A percentile compares a stretch with the other conserved stretches of the same genome.
phyloP scores from a whole-genome alignment of 768 basidiomycete genomes.

The Tylopilus sp. region DNA sequence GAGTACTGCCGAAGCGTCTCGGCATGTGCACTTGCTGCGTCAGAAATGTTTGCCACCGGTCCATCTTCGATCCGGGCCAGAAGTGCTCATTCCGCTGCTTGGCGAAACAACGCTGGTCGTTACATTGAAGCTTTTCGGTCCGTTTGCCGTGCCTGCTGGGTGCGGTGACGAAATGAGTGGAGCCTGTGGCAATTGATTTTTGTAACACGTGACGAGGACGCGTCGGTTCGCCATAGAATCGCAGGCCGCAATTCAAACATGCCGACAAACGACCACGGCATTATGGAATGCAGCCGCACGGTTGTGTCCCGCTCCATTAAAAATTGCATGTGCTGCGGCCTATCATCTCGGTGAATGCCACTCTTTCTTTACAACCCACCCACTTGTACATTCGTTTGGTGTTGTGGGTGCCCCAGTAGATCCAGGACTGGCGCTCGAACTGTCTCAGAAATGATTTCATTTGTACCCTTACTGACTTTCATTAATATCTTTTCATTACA shows the following conservation, averaged over 20 bases:
- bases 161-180: neutral
- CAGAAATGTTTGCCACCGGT: no score
- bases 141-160: no score
- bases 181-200: slow-evolving; percentile 17
- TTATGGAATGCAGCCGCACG: slow-evolving; percentile 17
- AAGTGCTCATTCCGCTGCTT: no score
- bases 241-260: slow-evolving; percentile 8
- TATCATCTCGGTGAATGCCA: neutral
- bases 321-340: neutral
- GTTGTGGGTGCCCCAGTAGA: slow-evolving; percentile 1
- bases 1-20: no score
- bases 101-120: no score
- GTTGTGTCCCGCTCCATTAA: neutral
- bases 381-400: slow-evolving; percentile 1
- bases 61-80: no score
- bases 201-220: slow-evolving; percentile 25
- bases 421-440: neutral
- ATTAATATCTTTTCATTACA: slow-evolving; percentile 2
- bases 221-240: slow-evolving; percentile 7
- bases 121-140: no score
- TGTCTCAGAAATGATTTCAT: slow-evolving; percentile 8
- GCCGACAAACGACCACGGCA: slow-evolving; percentile 25
- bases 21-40: no score
- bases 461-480: slow-evolving; percentile 5
- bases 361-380: slow-evolving; percentile 1